Evolutionary conservation across 208 protist genomes (phyloP).

Genomic region (Acanthamoeba castellanii): DNA sequence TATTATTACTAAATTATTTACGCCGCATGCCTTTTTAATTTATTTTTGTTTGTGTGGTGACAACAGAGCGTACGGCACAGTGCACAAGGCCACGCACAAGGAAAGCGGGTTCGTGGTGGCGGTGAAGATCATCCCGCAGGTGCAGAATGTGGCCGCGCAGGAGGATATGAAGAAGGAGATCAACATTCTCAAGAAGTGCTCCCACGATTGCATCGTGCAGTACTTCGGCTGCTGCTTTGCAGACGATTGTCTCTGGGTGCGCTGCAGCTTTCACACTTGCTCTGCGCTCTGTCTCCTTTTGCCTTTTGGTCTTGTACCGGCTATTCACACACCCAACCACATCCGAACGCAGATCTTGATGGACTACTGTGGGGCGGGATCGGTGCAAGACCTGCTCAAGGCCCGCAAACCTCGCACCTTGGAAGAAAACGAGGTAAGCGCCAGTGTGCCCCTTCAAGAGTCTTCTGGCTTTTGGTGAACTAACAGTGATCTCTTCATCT

Average conservation of each 20-base stretch:
- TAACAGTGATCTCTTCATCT: neutral
- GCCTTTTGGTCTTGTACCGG: neutral
- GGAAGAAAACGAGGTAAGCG: neutral
- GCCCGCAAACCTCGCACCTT: neutral
- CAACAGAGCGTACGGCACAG: slow-evolving; percentile 17
- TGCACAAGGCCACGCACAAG: neutral
- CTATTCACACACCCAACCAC: neutral
- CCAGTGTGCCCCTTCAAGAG: neutral
- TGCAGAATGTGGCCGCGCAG: neutral
- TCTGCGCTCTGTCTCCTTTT: neutral
- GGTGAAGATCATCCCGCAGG: slow-evolving; percentile 34
- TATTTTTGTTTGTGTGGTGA: neutral
- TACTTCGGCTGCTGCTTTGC: neutral
- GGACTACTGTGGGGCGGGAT: slow-evolving; percentile 17
- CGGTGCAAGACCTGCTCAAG: slow-evolving; percentile 12
- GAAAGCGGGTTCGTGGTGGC: slow-evolving; percentile 36
- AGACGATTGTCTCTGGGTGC: slow-evolving; percentile 16
- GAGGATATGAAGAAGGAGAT: slow-evolving; percentile 53
- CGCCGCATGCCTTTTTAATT: too few relatives aligned
- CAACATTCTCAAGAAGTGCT: slow-evolving; percentile 62
- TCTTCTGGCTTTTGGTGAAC: neutral
- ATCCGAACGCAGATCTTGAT: slow-evolving; percentile 13
- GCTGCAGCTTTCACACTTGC: neutral
- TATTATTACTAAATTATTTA: neutral
- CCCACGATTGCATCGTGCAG: slow-evolving; percentile 49